Evolutionary conservation across 1,139 yeast species (phyloP).

Genomic region (Magnusiomyces sp.): DNA sequence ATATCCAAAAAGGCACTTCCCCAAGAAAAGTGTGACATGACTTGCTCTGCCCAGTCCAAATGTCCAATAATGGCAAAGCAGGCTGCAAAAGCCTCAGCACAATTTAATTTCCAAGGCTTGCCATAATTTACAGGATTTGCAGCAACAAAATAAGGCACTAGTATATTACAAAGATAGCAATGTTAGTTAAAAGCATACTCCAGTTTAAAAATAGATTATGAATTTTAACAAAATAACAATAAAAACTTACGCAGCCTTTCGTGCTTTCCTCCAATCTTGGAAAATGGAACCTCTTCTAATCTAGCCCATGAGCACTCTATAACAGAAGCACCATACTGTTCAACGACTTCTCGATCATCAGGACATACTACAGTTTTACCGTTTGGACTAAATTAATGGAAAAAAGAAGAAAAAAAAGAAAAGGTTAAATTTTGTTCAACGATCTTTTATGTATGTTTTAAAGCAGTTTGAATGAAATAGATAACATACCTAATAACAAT

Average conservation of each 20-base stretch:
- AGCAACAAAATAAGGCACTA: conserved; percentile 82
- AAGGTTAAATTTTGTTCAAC: too few relatives aligned
- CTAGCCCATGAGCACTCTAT: conserved; percentile 99
- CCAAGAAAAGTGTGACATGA: conserved; percentile 82
- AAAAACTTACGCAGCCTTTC: conserved; percentile 46
- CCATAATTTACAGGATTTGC: conserved; percentile 98
- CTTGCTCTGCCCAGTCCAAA: conserved; percentile 74
- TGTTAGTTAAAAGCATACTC: neutral
- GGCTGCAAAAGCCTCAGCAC: conserved; percentile 97
- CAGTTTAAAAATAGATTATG: too few relatives aligned
- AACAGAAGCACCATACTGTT: conserved; percentile 80
- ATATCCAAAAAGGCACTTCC: conserved; percentile 79
- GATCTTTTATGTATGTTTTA: neutral
- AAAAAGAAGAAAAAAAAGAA: neutral
- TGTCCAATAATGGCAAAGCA: conserved; percentile 94
- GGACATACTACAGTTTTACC: conserved; percentile 92
- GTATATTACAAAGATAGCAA: neutral
- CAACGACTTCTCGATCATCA: conserved; percentile 69
- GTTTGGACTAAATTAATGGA: conserved; percentile 48
- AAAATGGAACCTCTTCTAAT: conserved; percentile 88
- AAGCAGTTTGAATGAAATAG: neutral
- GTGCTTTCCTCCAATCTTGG: conserved; percentile 82
- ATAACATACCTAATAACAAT: conserved; percentile 56
- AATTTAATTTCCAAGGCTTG: conserved; percentile 88
- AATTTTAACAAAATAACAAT: neutral